Base-by-base conservation (phyloP, 176 grass and related monocot genomes). In the Cenchrus fungigraminus region DNA sequence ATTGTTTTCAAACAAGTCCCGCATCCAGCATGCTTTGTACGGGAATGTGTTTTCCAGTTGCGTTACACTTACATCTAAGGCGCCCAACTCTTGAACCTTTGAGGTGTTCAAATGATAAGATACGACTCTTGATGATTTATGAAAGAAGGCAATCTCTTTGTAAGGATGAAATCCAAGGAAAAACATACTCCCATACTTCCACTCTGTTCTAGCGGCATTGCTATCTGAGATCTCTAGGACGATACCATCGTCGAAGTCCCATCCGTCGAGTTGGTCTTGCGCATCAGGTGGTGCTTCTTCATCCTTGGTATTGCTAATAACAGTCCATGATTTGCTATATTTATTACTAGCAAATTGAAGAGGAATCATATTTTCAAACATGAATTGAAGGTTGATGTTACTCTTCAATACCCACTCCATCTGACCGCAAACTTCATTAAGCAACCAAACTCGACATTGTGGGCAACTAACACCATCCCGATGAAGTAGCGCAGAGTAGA, bases 401-500 rank as follows among this genome's bases (percentile, higher is more conserved):
- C 14, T 71, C 34, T 58, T 71, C 20, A 82, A 40, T 52, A 70
- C 79, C 79, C 79, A 82, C n/a, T 82, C 66, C 13, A 68, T 43
- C 40, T 70, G 65, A 56, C 31, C 19, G 4, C 57, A 60, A 22
- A 60, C 5, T 60, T 60, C 58, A 60, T 60, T 16, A 22, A 60
- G 58, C 58, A 60, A 60, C 58, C 58, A 60, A 6, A 60, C 58
- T 60, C n/a, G 58, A 22, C 1, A 22, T 10, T 22, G 54, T 1
- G 54, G 15, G 12, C 54, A 56, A 56, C 54, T 20, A 60, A 9
- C 20, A 60, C 2, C 57, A 59, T 56, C 54, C 57, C 0, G 6
- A n/a, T 59, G 5, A n/a, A 59, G 19, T 59, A 59, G 2, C 19
- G 8, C 56, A 6, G 17, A n/a, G 56, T 59, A 59, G 1, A 59